Conservation (phyloP, 2,329 filamentous ascomycete species). For the Akanthomyces muscarius region DNA sequence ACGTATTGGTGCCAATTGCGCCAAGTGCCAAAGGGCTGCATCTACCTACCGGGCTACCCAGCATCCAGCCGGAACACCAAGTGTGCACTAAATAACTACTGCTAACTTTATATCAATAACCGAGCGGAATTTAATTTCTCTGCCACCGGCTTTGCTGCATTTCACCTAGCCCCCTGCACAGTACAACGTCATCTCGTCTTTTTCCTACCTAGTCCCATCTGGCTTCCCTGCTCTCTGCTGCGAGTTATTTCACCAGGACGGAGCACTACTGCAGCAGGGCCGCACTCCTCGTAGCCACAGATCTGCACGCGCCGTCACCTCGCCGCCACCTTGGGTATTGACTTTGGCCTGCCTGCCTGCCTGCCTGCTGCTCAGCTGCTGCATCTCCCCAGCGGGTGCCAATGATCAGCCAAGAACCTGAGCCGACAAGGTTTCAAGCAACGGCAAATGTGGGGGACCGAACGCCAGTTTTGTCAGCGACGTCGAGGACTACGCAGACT, state of each 20-base stretch:
- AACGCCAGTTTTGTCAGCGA: neutral
- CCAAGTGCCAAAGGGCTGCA: no score
- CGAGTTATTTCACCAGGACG: no score
- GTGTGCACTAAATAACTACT: no score
- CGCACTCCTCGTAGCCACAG: neutral
- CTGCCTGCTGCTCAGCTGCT: neutral
- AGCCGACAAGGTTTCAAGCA: conserved; percentile 4
- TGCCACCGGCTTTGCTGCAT: neutral
- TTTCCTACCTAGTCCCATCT: conserved; percentile 3
- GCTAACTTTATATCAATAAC: no score
- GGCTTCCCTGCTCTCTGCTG: neutral
- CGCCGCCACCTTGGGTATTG: neutral
- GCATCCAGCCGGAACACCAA: no score
- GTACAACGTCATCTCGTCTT: conserved; percentile 6
- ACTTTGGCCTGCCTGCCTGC: neutral
- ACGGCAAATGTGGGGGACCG: conserved; percentile 4
- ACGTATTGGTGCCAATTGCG: no score
- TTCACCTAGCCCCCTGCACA: neutral
- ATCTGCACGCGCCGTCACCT: neutral
- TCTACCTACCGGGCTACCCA: no score
- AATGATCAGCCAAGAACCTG: neutral
- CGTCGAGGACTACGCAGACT: neutral
- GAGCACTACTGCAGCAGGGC: neutral
- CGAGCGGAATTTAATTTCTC: neutral
- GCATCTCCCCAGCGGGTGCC: neutral